Conservation (phyloP, 805 yeast species). For the Kodamaea kaohsiungensis region DNA sequence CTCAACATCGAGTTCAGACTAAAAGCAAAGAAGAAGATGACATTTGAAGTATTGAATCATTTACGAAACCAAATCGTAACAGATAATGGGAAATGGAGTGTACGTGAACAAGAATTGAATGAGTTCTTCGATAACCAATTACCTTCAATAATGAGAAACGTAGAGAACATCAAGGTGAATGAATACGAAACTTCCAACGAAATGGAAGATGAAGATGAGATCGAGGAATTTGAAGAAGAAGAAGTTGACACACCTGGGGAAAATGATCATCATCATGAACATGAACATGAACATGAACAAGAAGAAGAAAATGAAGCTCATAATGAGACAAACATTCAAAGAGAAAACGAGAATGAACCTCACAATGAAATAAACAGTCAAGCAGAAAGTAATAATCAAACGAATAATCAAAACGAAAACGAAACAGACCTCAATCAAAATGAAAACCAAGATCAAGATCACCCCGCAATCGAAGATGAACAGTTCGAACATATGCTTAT, state of each 20-base stretch:
- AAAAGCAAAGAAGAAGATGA: slow-evolving; percentile 33
- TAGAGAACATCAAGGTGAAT: slow-evolving; percentile 27
- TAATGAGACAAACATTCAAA: background rate
- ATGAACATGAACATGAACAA: slow-evolving; percentile 5
- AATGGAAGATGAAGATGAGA: slow-evolving; percentile 21
- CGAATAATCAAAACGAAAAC: background rate
- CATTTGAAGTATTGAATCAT: slow-evolving; percentile 34
- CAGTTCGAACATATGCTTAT: slow-evolving; percentile 2
- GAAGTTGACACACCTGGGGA: slow-evolving; percentile 18
- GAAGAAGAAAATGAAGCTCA: background rate
- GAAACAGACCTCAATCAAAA: background rate
- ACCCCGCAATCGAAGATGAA: background rate
- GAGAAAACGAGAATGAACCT: background rate
- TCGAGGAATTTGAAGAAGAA: slow-evolving; percentile 19
- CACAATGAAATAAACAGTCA: too few species aligned
- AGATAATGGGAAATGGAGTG: slow-evolving; percentile 37
- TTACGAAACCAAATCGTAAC: slow-evolving; percentile 31
- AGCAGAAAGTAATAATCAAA: background rate
- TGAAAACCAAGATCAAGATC: background rate
- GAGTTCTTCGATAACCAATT: slow-evolving; percentile 31
- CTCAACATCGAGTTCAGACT: slow-evolving; percentile 35
- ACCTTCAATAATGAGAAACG: slow-evolving; percentile 25
- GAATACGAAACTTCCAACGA: slow-evolving; percentile 30
- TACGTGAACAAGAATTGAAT: slow-evolving; percentile 30
- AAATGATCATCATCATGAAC: slow-evolving; percentile 15